Evolutionary conservation across 495 filamentous ascomycete species (phyloP).

Genomic region (Hapsidospora chrysogenum): DNA sequence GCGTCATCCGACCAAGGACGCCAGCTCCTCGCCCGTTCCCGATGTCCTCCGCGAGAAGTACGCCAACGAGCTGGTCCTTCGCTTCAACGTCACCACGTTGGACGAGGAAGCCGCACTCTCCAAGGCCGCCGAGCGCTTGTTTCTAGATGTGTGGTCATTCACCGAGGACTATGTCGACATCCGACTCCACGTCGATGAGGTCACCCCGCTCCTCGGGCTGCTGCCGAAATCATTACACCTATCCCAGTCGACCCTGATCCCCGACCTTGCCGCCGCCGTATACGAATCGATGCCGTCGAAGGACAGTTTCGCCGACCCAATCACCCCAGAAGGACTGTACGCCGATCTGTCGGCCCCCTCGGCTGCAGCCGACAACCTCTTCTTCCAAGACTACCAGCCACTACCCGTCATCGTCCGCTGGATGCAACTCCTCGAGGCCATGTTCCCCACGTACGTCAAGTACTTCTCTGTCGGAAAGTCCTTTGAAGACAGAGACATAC

Average conservation of each 20-base stretch:
- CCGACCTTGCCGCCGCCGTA: slow-evolving; percentile 62
- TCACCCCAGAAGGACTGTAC: background rate
- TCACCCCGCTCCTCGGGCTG: slow-evolving; percentile 66
- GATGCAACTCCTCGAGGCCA: slow-evolving; percentile 76
- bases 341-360: slow-evolving; percentile 2
- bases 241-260: slow-evolving; percentile 59
- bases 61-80: slow-evolving; percentile 66
- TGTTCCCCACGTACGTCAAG: slow-evolving; percentile 67
- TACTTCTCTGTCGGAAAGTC: slow-evolving; percentile 63
- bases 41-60: slow-evolving; percentile 47
- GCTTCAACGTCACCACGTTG: slow-evolving; percentile 60
- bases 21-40: slow-evolving; percentile 15
- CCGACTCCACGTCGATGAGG: slow-evolving; percentile 57
- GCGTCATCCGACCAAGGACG: slow-evolving; percentile 14
- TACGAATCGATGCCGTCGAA: slow-evolving; percentile 15
- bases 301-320: background rate
- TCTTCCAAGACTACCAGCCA: slow-evolving; percentile 81
- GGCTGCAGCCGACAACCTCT: slow-evolving; percentile 39
- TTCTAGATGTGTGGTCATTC: slow-evolving; percentile 83
- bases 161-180: slow-evolving; percentile 78
- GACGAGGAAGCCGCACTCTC: slow-evolving; percentile 59
- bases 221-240: slow-evolving; percentile 60
- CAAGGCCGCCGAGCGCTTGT: slow-evolving; percentile 54
- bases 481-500: slow-evolving; percentile 75
- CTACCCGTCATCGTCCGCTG: slow-evolving; percentile 56